Conservation (phyloP, 2,329 filamentous ascomycete genomes). For the Chlorencoelia australis region DNA sequence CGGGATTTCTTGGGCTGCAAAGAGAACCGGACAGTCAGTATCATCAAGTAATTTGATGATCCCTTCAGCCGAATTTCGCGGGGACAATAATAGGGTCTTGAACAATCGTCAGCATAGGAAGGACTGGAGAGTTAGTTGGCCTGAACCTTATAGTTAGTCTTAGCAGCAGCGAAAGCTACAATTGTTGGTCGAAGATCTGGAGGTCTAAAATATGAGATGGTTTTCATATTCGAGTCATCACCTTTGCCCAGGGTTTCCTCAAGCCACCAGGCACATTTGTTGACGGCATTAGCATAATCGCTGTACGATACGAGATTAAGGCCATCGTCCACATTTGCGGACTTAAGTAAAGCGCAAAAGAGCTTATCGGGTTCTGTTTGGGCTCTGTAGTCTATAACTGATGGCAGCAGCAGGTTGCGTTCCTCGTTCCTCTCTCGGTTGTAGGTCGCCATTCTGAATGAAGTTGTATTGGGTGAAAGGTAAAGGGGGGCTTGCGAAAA, state of each 20-base stretch:
- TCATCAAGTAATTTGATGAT: not conserved
- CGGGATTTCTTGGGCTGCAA: not conserved
- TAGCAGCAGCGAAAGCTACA: not conserved
- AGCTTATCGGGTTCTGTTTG: not conserved
- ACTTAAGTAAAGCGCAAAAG: not conserved
- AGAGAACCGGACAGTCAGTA: not conserved
- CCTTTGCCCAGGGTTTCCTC: not conserved
- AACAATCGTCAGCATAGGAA: no score
- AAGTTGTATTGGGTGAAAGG: no score
- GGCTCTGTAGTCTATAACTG: not conserved
- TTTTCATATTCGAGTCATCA: not conserved
- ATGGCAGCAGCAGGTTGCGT: slow-evolving; percentile 1
- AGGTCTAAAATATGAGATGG: slow-evolving; percentile 1
- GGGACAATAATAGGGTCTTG: not conserved
- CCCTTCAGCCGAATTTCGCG: not conserved
- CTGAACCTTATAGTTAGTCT: not conserved
- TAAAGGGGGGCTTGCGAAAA: no score
- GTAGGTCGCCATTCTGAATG: no score
- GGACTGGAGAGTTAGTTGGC: no score
- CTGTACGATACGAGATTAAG: not conserved
- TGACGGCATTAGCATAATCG: slow-evolving; percentile 1
- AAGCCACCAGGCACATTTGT: slow-evolving; percentile 1
- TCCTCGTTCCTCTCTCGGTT: no score
- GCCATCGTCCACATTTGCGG: not conserved
- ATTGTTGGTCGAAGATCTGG: not conserved